phyloP scores from a whole-genome alignment of 2,329 filamentous ascomycete species.

The Colletotrichum gloeosporioides region DNA sequence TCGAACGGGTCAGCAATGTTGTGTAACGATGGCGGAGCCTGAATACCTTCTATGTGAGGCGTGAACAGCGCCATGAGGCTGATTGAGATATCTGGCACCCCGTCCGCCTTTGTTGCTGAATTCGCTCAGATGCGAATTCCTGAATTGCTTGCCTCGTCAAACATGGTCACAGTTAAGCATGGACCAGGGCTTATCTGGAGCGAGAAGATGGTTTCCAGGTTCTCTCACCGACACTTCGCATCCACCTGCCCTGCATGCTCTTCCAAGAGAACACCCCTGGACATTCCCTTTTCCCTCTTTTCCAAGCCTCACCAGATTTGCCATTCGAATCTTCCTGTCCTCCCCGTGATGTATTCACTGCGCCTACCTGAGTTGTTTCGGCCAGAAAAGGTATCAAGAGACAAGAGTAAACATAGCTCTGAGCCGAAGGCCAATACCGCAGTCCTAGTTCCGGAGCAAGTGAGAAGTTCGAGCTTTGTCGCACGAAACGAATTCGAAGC shows the following conservation, averaged over 20 bases:
- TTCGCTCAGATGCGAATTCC: not conserved
- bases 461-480: not conserved
- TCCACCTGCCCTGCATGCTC: not conserved
- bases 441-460: not conserved
- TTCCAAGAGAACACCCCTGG: not conserved
- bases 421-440: not conserved
- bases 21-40: not conserved
- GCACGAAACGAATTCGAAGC: not conserved
- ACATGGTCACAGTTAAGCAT: not conserved
- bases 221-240: conserved; percentile 13
- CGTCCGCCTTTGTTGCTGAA: not conserved
- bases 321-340: not conserved
- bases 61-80: not conserved
- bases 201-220: not conserved
- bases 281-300: not conserved
- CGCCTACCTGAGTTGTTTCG: not conserved
- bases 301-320: not conserved
- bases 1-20: not conserved
- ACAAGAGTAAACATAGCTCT: not conserved
- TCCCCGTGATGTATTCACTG: not conserved
- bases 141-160: not conserved
- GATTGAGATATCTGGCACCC: not conserved
- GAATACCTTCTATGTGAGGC: not conserved
- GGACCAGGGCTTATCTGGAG: not conserved
- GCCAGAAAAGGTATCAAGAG: not conserved